These are phyloP conservation scores for Cutaneotrichosporon daszewskae DNA, from an alignment of 1,284 basidiomycete genomes.

Conservation along the genomic window DNA sequence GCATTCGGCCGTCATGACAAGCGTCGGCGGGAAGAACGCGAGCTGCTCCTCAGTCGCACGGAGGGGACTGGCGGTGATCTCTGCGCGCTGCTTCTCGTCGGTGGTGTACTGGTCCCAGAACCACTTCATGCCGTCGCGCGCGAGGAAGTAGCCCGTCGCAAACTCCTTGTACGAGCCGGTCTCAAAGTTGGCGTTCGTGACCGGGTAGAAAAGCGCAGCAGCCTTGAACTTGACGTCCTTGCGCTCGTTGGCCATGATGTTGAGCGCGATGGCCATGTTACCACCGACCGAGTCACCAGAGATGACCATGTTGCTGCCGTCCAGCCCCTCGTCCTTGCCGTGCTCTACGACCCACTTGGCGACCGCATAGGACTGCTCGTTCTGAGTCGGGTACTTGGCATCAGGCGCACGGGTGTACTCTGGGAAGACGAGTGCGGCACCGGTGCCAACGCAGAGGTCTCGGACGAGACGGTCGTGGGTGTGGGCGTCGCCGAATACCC, in stretches of 20 bases:
- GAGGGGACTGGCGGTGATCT: constrained; percentile 9
- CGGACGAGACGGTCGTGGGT: constrained; percentile 15
- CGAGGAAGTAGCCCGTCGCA: constrained; percentile 11
- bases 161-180: constrained; percentile 13
- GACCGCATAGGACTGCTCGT: constrained; percentile 12
- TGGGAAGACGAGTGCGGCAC: constrained; percentile 14
- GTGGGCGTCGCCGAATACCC: constrained; percentile 15
- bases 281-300: constrained; percentile 15
- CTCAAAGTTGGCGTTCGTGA: constrained; percentile 15
- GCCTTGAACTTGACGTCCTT: constrained; percentile 4
- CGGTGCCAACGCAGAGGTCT: constrained; percentile 13
- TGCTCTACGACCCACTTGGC: constrained; percentile 12
- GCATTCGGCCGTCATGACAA: constrained; percentile 14
- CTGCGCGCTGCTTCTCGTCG: background rate
- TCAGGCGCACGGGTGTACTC: constrained; percentile 14
- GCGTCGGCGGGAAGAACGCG: constrained; percentile 11
- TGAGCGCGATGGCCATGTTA: constrained; percentile 14
- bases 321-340: constrained; percentile 8
- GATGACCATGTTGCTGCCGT: constrained; percentile 7
- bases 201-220: constrained; percentile 13
- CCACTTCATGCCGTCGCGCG: constrained; percentile 18
- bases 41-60: constrained; percentile 5
- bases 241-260: constrained; percentile 8
- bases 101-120: constrained; percentile 18
- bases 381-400: constrained; percentile 10